Base-by-base conservation (phyloP, 331 rosid species). In the Quercus lobata region DNA sequence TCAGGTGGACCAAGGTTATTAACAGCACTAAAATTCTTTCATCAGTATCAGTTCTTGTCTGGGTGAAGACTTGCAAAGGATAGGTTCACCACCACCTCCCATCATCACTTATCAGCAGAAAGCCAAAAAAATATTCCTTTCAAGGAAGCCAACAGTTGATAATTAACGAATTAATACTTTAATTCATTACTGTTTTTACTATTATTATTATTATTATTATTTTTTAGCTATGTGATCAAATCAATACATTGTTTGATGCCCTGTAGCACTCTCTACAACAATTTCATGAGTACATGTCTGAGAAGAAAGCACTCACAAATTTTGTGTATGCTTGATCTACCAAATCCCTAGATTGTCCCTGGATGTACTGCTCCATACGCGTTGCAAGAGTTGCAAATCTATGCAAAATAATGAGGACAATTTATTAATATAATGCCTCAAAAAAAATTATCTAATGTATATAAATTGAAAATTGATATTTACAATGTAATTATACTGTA, bases 241-340 rank as follows among this genome's bases (percentile, higher is more conserved):
- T 1, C 52, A 52, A 52, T 16, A 54, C n/a, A n/a, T 8, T 71
- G 49, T 46, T 78, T 4, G 6, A 68, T 77, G 71, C 68, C 57
- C 7, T 58, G 54, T 32, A 58, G 66, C n/a, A 19, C 65, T 70
- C 70, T 29, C 37, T 16, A n/a, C 10, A 80, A n/a, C 30, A 3
- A 72, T 3, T 55, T 37, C 27, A 29, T 41, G 16, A 24, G 32
- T 8, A 75, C 30, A 17, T 30, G 61, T 22, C 57, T 29, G 35
- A 74, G 46, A 32, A 60, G 66, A 77, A 86, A 76, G 25, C 74
- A 87, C 98, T 88, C 79, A 96, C 99, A 86, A 96, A 90, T 89
- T 96, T 96, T 35, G 91, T 91, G 86, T 96, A 96, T 35, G 98
- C 98, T 93, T 91, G 98, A 86, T 96, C 99, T 84, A 96, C 99